A percentile compares a stretch with the other conserved stretches of the same genome.
These are phyloP conservation scores for Wickerhamiella nectarea DNA, from an alignment of 805 yeast species.

Conservation along the genomic window DNA sequence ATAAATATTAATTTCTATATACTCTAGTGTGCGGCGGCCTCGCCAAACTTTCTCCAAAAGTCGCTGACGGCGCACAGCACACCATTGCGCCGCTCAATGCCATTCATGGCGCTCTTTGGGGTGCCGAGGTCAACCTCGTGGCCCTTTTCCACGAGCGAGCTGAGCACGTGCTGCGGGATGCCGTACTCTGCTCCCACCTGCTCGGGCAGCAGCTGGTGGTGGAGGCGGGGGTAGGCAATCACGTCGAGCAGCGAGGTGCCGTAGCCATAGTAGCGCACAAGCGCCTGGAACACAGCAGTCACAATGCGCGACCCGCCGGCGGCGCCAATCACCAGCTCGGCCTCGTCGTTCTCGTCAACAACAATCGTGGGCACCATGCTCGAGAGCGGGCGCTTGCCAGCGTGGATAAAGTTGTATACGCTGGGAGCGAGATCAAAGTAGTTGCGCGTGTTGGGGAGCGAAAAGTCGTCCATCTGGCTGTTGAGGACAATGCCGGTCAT, in stretches of 20 bases:
- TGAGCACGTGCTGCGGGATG: conserved; percentile 26
- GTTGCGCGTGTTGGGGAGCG: conserved; percentile 53
- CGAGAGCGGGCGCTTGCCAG: conserved; percentile 71
- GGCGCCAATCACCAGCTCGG: conserved; percentile 70
- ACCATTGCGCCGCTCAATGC: conserved; percentile 31
- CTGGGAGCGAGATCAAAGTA: conserved; percentile 77
- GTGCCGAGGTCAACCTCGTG: conserved; percentile 31
- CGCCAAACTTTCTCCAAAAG: conserved; percentile 78
- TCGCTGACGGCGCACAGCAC: conserved; percentile 68
- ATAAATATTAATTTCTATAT: no score
- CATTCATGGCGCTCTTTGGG: conserved; percentile 48
- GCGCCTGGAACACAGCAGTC: conserved; percentile 70
- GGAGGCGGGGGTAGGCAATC: conserved; percentile 68
- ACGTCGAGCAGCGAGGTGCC: conserved; percentile 48
- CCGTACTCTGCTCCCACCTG: conserved; percentile 45
- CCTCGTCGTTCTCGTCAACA: conserved; percentile 26
- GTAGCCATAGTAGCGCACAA: conserved; percentile 51
- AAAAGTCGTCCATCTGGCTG: conserved; percentile 91
- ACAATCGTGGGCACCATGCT: conserved; percentile 70
- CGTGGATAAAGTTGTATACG: conserved; percentile 58
- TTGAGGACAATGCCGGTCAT: conserved; percentile 72
- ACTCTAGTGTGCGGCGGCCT: conserved; percentile 46
- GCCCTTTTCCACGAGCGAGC: conserved; percentile 33
- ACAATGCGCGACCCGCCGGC: conserved; percentile 89
- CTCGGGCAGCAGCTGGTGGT: conserved; percentile 81